Evolutionary conservation across 495 filamentous ascomycete genomes (phyloP).

Genomic region (Talaromyces adpressus): DNA sequence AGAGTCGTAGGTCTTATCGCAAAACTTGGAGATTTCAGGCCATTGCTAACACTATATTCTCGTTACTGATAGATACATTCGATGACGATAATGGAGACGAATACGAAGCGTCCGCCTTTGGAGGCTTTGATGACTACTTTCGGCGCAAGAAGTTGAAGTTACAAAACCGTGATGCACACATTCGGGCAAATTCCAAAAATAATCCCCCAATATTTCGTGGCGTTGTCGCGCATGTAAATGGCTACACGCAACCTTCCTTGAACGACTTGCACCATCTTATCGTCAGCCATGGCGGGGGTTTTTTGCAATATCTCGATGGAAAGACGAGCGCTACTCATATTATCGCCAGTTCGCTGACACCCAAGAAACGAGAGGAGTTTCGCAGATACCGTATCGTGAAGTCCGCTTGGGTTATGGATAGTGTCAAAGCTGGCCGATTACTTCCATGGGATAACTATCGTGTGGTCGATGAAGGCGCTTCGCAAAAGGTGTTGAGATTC

Average conservation of each 20-base stretch:
- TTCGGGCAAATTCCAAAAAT: constrained; percentile 57
- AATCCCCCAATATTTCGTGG: constrained; percentile 84
- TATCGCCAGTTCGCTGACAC: constrained; percentile 81
- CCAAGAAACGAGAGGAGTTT: constrained; percentile 87
- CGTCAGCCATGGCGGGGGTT: constrained; percentile 84
- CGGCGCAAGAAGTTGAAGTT: constrained; percentile 92
- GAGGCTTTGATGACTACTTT: constrained; percentile 85
- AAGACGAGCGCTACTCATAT: constrained; percentile 95
- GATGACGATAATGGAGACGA: constrained; percentile 77
- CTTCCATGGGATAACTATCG: constrained; percentile 80
- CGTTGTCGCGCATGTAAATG: constrained; percentile 82
- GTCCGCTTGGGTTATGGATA: constrained; percentile 93
- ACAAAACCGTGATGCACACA: constrained; percentile 81
- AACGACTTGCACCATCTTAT: constrained; percentile 81
- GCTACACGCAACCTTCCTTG: constrained; percentile 86
- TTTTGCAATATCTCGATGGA: constrained; percentile 88
- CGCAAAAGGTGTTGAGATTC: constrained; percentile 73
- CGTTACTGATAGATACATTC: constrained; percentile 42
- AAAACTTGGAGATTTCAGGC: background rate
- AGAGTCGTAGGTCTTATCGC: constrained; percentile 42
- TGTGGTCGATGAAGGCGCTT: constrained; percentile 69
- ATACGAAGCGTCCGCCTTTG: constrained; percentile 80
- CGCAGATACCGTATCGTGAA: constrained; percentile 83
- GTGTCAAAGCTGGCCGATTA: constrained; percentile 68
- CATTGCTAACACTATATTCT: constrained; percentile 8